Base-by-base conservation (phyloP, 768 basidiomycete genomes). In the Serendipita vermifera region DNA sequence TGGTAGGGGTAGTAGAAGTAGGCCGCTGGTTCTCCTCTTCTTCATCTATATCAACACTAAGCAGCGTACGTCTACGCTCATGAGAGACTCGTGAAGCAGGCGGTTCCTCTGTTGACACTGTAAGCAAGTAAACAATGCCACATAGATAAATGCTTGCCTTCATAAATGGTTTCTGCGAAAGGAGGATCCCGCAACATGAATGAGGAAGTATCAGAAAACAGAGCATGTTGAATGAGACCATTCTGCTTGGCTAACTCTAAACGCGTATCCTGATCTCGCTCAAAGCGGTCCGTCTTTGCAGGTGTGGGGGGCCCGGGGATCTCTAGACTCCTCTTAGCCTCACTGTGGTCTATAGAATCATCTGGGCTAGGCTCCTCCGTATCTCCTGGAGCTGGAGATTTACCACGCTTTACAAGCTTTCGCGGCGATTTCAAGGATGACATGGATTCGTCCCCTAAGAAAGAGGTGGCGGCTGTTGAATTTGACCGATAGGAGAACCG, bases 241-340 rank as follows among this genome's bases (percentile, higher is more conserved):
- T 96, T 96, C 61, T 78, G 77, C 58, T 87, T 73, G 3, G 92
- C 92, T 48, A 94, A 71, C 59, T 87, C 87, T 54, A 96, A 70
- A 46, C 84, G 82, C 71, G 79, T 74, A 20, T 82, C 76, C 55
- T 94, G 72, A 64, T 93, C 85, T 62, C 77, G 76, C 63, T 90
- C 87, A 14, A 83, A 86, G 51, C 77, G 72, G 59, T 87, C 82
- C 60, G n/a, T n/a, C n/a, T n/a, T n/a, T n/a, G n/a, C n/a, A n/a
- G n/a, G n/a, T n/a, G n/a, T n/a, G n/a, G n/a, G n/a, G n/a, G n/a
- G n/a, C n/a, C n/a, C n/a, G n/a, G n/a, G n/a, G n/a, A n/a, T n/a
- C n/a, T n/a, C n/a, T n/a, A n/a, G n/a, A n/a, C n/a, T n/a, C n/a
- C n/a, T n/a, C n/a, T n/a, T n/a, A n/a, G n/a, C n/a, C n/a, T n/a